Evolutionary conservation across 257 asterid species (phyloP).

Genomic region (Solanum sejunctum): DNA sequence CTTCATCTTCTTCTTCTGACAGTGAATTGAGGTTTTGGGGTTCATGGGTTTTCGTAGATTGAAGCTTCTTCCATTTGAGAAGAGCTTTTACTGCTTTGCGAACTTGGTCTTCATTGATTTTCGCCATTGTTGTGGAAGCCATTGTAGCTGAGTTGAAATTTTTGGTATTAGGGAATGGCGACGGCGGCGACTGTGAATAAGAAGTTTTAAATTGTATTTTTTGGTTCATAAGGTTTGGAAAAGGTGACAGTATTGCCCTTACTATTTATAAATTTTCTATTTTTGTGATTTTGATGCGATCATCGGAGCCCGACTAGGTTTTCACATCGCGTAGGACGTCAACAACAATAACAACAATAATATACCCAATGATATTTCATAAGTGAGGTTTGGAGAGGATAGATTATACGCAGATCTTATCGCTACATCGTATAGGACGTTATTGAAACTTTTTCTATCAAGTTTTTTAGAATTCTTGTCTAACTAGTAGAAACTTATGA

Average conservation of each 20-base stretch:
- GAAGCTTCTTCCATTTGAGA: constrained; percentile 52
- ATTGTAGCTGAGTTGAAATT: neutral
- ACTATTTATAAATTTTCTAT: neutral
- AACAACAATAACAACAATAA: too few species aligned
- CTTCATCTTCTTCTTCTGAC: neutral
- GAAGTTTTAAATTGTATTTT: neutral
- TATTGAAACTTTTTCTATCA: too few species aligned
- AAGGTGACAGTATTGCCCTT: neutral
- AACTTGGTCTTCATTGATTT: constrained; percentile 14
- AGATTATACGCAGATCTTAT: too few species aligned
- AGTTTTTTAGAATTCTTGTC: too few species aligned
- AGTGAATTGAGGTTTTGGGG: neutral
- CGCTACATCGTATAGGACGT: too few species aligned
- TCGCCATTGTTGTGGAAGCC: neutral
- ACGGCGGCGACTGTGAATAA: neutral
- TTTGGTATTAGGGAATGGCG: neutral
- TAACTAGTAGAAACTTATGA: too few species aligned
- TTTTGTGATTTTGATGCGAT: neutral
- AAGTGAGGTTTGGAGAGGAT: too few species aligned
- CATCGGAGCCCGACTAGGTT: neutral
- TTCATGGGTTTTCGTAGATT: neutral
- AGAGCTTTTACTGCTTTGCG: constrained; percentile 56
- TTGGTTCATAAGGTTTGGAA: neutral
- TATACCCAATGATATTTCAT: too few species aligned
- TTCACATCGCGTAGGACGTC: neutral